These are phyloP conservation scores for Aspergillus candidus DNA, from an alignment of 2,329 filamentous ascomycete species.

Conservation along the genomic window DNA sequence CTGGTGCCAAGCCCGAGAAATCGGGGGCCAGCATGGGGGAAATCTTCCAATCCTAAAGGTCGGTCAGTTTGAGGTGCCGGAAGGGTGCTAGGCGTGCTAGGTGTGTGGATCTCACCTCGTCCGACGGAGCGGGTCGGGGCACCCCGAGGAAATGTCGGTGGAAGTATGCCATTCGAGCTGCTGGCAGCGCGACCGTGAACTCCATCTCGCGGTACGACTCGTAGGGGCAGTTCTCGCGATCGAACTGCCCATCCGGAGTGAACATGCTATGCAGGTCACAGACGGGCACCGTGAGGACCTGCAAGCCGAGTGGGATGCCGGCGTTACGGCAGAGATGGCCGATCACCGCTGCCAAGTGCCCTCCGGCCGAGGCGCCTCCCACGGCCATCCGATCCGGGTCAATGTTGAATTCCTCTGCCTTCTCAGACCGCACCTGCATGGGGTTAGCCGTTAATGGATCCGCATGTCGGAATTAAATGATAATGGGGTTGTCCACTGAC, in stretches of 20 bases:
- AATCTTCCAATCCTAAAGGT: conserved; percentile 36
- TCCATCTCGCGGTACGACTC: conserved; percentile 37
- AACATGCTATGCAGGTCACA: conserved; percentile 34
- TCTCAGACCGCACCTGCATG: conserved; percentile 26
- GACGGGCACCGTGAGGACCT: conserved; percentile 33
- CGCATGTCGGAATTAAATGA: conserved; percentile 3
- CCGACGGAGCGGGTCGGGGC: conserved; percentile 29
- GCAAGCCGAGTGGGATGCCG: conserved; percentile 30
- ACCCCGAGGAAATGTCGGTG: conserved; percentile 34
- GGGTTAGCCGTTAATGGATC: neutral
- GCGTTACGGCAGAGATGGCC: conserved; percentile 35
- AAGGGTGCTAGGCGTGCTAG: neutral
- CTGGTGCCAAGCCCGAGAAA: conserved; percentile 33
- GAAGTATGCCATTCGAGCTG: conserved; percentile 36
- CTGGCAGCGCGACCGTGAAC: conserved; percentile 30
- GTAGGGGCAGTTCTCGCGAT: conserved; percentile 32
- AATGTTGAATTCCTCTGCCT: conserved; percentile 30
- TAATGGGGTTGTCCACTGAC: conserved; percentile 15
- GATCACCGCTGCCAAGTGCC: conserved; percentile 35
- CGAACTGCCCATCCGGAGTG: conserved; percentile 30
- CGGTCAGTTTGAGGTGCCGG: conserved; percentile 6
- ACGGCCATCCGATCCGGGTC: conserved; percentile 31
- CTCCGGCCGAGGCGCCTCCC: conserved; percentile 37
- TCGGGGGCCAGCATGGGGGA: conserved; percentile 35
- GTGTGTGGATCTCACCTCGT: conserved; percentile 24